These are phyloP conservation scores for Neofusicoccum sp. DNA, from an alignment of 2,329 filamentous ascomycete species.

Conservation along the genomic window DNA sequence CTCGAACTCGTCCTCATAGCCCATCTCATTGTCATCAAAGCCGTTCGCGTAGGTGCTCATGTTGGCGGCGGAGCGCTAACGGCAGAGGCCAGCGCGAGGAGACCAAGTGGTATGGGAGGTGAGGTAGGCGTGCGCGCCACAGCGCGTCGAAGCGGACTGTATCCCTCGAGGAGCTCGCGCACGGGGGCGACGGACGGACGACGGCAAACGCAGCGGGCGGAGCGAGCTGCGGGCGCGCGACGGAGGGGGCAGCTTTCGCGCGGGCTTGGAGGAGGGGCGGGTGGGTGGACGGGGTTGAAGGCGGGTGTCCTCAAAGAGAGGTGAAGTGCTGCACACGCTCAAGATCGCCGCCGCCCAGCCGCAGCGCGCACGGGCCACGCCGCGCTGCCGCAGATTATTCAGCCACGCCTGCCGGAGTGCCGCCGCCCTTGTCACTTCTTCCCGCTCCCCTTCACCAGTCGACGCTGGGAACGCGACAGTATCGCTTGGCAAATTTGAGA, in stretches of 20 bases:
- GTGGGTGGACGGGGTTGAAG: slow-evolving; percentile 10
- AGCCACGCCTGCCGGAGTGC: neutral
- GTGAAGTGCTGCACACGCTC: slow-evolving; percentile 6
- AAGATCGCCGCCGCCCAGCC: slow-evolving; percentile 17
- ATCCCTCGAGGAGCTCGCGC: slow-evolving; percentile 10
- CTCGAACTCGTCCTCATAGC: slow-evolving; percentile 52
- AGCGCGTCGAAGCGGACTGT: slow-evolving; percentile 12
- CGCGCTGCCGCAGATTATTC: neutral
- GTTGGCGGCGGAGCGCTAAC: slow-evolving; percentile 3
- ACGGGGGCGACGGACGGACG: slow-evolving; percentile 1
- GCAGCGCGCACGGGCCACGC: neutral
- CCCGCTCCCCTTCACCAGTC: no score
- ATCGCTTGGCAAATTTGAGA: no score
- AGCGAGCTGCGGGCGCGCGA: neutral
- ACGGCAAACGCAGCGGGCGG: neutral
- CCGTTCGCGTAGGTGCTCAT: slow-evolving; percentile 61
- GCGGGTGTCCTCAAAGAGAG: slow-evolving; percentile 15
- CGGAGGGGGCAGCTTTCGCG: neutral
- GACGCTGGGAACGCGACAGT: no score
- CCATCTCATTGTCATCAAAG: slow-evolving; percentile 55
- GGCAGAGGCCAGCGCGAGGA: neutral
- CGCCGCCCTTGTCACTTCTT: neutral
- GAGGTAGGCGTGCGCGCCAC: slow-evolving; percentile 12
- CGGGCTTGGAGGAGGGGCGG: neutral
- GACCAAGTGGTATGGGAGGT: neutral